Evolutionary conservation across 768 basidiomycete species (phyloP), one percentile per base, ranked within the genome.

Genomic region (Coprinellus micaceus): DNA sequence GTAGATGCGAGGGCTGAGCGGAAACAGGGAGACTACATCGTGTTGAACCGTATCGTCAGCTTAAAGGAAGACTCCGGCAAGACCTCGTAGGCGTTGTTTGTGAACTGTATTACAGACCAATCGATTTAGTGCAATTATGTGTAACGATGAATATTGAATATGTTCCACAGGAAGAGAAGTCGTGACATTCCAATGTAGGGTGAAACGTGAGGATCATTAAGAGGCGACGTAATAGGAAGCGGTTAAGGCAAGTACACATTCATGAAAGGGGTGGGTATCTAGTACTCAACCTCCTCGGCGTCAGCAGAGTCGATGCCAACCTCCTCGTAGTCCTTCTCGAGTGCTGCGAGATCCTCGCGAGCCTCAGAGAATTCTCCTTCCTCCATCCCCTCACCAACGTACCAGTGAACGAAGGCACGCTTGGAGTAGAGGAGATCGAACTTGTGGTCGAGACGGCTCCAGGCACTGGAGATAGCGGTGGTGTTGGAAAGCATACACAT

Each of bases 321-420:
- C 70, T 97, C 92, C 70, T 93, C 91, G 65, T 94, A 94, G 63
- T 94, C 93, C 73, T 94, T 97, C 81, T 98, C 96, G 54, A 99
- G 85, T n/a, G 96, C 96, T n/a, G 96, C 97, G 56, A 99, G 87
- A 71, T 99, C 96, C 77, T 99, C 97, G 58, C 96, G 89, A 19
- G 96, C 96, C 78, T 98, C 96, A 19, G 93, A 95, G 78, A 98
- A 98, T 77, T 99, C 96, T 70, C 96, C 96, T 82, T 98, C 96
- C 71, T 98, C 96, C 96, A 98, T 98, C 78, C 96, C 96, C 76
- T 98, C 95, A 66, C 95, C 95, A 58, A 97, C 95, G 67, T 95
- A 96, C 94, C 93, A 90, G 72, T 91, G 88, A 28, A 90, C 88
- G 62, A 92, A 92, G 51, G 91, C 91, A 70, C 91, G 90, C 71